Evolutionary conservation across 371 early-diverging fungal species (phyloP).

Genomic region (Fennellomyces sp.): DNA sequence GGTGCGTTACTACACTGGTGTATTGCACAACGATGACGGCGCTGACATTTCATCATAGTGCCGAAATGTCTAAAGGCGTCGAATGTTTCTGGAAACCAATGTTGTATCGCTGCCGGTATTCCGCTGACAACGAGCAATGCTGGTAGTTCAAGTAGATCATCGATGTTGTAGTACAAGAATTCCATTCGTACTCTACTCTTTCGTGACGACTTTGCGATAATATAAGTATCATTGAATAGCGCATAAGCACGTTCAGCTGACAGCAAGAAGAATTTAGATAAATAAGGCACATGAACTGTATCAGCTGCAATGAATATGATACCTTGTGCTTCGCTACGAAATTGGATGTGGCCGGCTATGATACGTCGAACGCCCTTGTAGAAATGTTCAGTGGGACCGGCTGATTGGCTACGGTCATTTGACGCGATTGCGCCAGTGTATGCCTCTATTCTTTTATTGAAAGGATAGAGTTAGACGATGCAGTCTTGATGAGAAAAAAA

Average conservation of each 20-base stretch:
- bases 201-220: neutral
- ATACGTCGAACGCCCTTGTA: constrained; percentile 4
- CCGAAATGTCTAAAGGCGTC: neutral
- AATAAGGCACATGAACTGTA: neutral
- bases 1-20: neutral
- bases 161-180: neutral
- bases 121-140: neutral
- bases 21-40: neutral
- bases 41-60: neutral
- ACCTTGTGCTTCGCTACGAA: constrained; percentile 4
- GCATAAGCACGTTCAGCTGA: constrained; percentile 12
- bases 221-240: constrained; percentile 5
- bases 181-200: neutral
- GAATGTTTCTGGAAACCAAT: neutral
- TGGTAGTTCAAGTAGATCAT: neutral
- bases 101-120: neutral
- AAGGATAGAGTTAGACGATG: neutral
- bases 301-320: neutral
- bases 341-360: constrained; percentile 3
- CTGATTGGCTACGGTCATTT: constrained; percentile 1
- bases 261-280: neutral
- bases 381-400: neutral
- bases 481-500: neutral
- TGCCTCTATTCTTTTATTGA: constrained; percentile 3
- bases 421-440: neutral